Evolutionary conservation across 208 protist species (phyloP), one percentile per base, ranked within the genome.

Genomic region (Angomonas ambiguus): DNA sequence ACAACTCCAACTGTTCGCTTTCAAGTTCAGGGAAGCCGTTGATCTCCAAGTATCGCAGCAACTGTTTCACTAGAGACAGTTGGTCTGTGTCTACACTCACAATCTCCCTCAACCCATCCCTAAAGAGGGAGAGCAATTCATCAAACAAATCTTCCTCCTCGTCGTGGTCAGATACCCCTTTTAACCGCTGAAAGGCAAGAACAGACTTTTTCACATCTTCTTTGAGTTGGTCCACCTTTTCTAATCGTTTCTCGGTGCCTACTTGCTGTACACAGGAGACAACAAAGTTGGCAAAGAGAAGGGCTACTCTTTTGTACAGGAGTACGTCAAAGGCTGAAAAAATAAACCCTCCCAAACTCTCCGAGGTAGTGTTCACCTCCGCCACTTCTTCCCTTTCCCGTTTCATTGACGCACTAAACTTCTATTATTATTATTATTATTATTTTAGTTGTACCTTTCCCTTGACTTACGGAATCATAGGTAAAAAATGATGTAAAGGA

Each of bases 1-100:
- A 51, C 5, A 64, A 60, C 2, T 74, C 24, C 24, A 87, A 48
- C 24, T 62, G 53, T 0, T 73, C 74, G n/a, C 71, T 72, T 27
- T 92, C 84, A 13, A 82, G 77, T 28, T 88, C 86, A 0, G 79
- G 74, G 51, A 94, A 91, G 1, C 88, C 88, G 49, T 85, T 69
- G n/a, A 82, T 71, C 38, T 85, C 82, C 59, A 94, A 69, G 0
- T 79, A 48, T 16, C 74, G 70, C 34, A 83, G 62, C 18, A 13
- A 2, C 1, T n/a, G 30, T 18, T 42, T 34, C 2, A 18, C 11
- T 4, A 61, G 25, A 11, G 30, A n/a, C 2, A 41, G 5, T 16
- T 8, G 16, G 56, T 61, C 56, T 1, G 22, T 20, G 11, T 61
- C 16, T n/a, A 48, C 28, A 10, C 18, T 20, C 31, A 31, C 31